Evolutionary conservation across 2,329 filamentous ascomycete species (phyloP).

Genomic region (Herpotrichia juniperi): DNA sequence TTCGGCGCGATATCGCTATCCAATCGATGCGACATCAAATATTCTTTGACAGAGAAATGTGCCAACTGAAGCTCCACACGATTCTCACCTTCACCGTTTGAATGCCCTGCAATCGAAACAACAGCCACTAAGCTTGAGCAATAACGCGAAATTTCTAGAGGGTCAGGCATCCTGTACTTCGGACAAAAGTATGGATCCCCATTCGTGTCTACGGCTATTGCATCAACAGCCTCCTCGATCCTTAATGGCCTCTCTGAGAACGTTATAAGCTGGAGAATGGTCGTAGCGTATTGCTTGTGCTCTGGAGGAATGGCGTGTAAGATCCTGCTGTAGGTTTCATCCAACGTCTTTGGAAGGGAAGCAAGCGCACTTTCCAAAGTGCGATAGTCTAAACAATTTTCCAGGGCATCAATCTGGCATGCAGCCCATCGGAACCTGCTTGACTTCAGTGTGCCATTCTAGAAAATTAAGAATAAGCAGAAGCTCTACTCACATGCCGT

Average conservation of each 20-base stretch:
- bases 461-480: constrained; percentile 9
- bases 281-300: constrained; percentile 20
- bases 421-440: constrained; percentile 36
- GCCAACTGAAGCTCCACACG: constrained; percentile 25
- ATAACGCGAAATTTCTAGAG: constrained; percentile 32
- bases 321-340: constrained; percentile 36
- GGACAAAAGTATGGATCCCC: constrained; percentile 36
- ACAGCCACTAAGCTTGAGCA: constrained; percentile 41
- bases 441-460: constrained; percentile 2
- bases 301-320: constrained; percentile 22
- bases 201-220: constrained; percentile 32
- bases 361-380: constrained; percentile 24
- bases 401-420: constrained; percentile 24
- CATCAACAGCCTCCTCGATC: too few species aligned
- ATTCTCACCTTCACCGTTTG: too few species aligned
- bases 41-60: constrained; percentile 45
- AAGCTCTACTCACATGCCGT: constrained; percentile 33
- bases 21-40: constrained; percentile 36
- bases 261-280: constrained; percentile 30
- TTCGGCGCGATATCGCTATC: too few species aligned
- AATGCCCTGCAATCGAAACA: too few species aligned
- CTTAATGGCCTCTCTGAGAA: constrained; percentile 27
- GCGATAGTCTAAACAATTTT: constrained; percentile 21
- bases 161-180: constrained; percentile 41
- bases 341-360: constrained; percentile 27